These are phyloP conservation scores for Tetrastigma voinierianum DNA, from an alignment of 164 flowering plant species.

Conservation along the genomic window DNA sequence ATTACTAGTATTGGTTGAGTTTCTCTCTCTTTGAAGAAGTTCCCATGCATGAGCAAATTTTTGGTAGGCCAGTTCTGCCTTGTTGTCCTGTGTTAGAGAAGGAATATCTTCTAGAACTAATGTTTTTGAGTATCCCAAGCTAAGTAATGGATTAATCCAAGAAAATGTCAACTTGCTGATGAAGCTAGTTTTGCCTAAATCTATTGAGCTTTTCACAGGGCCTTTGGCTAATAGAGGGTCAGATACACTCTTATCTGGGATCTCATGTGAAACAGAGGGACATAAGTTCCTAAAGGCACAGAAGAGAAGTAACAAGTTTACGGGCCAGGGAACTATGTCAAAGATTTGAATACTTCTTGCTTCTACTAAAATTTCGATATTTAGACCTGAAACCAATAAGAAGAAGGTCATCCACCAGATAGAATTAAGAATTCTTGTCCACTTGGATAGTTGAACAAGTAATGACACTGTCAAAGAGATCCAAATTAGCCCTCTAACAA, in stretches of 20 bases:
- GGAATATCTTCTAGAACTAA: conserved; percentile 68
- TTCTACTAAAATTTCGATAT: conserved; percentile 31
- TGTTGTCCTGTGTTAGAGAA: conserved; percentile 52
- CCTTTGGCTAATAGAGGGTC: conserved; percentile 46
- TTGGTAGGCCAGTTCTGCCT: conserved; percentile 50
- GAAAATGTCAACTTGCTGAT: conserved; percentile 62
- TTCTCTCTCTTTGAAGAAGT: conserved; percentile 20
- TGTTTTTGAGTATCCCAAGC: conserved; percentile 57
- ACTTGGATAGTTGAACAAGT: conserved; percentile 30
- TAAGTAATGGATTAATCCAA: conserved; percentile 70
- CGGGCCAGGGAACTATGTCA: conserved; percentile 49
- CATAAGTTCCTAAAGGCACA: conserved; percentile 39
- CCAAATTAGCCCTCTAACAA: conserved; percentile 58
- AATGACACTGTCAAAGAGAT: conserved; percentile 45
- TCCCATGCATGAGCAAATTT: conserved; percentile 49
- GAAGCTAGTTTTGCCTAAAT: conserved; percentile 27
- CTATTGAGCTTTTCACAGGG: conserved; percentile 9
- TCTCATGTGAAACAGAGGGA: conserved; percentile 8
- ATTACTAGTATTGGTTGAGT: conserved; percentile 16
- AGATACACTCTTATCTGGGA: conserved; percentile 17
- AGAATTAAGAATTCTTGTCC: conserved; percentile 29
- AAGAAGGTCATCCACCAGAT: conserved; percentile 69
- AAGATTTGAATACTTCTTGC: conserved; percentile 20
- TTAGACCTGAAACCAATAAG: conserved; percentile 39
- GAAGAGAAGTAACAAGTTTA: conserved; percentile 47